These are phyloP conservation scores for Beta corolliflora DNA, from an alignment of 179 eudicot species.

Conservation along the genomic window DNA sequence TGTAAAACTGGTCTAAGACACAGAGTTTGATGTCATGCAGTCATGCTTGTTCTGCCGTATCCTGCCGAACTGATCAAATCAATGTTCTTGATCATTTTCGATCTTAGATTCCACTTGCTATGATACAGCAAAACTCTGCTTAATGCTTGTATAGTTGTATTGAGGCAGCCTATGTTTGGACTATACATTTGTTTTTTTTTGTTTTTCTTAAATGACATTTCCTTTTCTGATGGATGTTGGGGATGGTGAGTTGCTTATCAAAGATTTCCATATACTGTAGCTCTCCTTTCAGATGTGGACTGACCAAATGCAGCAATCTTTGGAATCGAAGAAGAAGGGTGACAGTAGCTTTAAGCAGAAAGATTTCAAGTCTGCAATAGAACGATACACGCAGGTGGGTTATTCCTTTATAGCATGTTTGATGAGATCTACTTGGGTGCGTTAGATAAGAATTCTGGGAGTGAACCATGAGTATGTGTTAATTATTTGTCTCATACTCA, in stretches of 20 bases:
- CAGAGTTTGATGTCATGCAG: neutral
- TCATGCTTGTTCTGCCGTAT: neutral
- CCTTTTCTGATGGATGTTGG: neutral
- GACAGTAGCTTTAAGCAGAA: constrained; percentile 73
- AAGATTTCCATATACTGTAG: constrained; percentile 39
- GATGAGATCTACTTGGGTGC: neutral
- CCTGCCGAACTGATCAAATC: neutral
- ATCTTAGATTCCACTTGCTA: neutral
- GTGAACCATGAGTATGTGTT: neutral
- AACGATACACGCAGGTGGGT: constrained; percentile 68
- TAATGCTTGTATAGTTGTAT: neutral
- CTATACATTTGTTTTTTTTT: neutral
- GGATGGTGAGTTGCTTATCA: constrained; percentile 1
- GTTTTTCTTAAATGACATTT: neutral
- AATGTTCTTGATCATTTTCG: neutral
- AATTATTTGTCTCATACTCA: neutral
- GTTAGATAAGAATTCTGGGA: neutral
- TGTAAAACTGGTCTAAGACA: neutral
- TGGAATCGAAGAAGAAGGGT: constrained; percentile 90
- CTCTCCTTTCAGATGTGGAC: constrained; percentile 97
- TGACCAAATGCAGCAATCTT: constrained; percentile 83
- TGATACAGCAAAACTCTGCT: neutral
- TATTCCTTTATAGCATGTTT: constrained; percentile 16
- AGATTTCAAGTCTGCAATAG: constrained; percentile 69
- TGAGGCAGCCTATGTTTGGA: neutral